Evolutionary conservation across 2,329 filamentous ascomycete species (phyloP).

Genomic region (Nothopassalora personata): DNA sequence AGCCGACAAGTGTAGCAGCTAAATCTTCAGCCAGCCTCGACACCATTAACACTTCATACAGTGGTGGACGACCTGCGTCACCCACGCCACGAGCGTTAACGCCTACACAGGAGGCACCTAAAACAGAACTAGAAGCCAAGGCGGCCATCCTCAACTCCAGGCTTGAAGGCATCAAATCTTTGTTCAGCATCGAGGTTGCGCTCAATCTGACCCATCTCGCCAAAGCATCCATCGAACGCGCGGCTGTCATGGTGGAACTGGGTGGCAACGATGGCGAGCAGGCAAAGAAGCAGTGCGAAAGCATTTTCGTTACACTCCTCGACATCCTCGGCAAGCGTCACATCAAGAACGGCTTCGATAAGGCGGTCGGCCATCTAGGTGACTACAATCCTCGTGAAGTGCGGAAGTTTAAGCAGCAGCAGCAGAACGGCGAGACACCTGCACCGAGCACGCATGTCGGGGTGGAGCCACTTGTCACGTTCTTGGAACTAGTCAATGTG

Average conservation of each 20-base stretch:
- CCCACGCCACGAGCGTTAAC: conserved; percentile 30
- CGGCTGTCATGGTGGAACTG: conserved; percentile 73
- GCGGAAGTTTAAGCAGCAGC: conserved; percentile 47
- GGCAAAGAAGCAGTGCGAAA: conserved; percentile 80
- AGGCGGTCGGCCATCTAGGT: conserved; percentile 83
- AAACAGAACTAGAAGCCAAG: conserved; percentile 88
- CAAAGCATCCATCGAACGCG: conserved; percentile 80
- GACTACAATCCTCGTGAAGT: conserved; percentile 86
- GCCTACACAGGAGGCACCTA: conserved; percentile 61
- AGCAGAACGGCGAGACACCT: conserved; percentile 6
- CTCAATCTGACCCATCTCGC: conserved; percentile 82
- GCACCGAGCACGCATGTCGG: conserved; percentile 38
- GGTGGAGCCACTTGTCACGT: conserved; percentile 87
- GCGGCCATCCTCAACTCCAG: conserved; percentile 95
- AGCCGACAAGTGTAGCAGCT: conserved; percentile 25
- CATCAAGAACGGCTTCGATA: conserved; percentile 88
- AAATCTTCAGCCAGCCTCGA: conserved; percentile 22
- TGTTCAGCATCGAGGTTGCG: conserved; percentile 95
- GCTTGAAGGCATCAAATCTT: conserved; percentile 85
- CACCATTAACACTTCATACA: conserved; percentile 22
- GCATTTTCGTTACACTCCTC: conserved; percentile 79
- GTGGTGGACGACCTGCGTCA: conserved; percentile 22
- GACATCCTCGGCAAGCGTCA: conserved; percentile 80
- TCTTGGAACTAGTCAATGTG: conserved; percentile 95
- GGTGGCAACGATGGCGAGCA: conserved; percentile 72